Evolutionary conservation across 208 protist species (phyloP), one percentile per base, ranked within the genome.

Genomic region (Wallacemonas rigidus): DNA sequence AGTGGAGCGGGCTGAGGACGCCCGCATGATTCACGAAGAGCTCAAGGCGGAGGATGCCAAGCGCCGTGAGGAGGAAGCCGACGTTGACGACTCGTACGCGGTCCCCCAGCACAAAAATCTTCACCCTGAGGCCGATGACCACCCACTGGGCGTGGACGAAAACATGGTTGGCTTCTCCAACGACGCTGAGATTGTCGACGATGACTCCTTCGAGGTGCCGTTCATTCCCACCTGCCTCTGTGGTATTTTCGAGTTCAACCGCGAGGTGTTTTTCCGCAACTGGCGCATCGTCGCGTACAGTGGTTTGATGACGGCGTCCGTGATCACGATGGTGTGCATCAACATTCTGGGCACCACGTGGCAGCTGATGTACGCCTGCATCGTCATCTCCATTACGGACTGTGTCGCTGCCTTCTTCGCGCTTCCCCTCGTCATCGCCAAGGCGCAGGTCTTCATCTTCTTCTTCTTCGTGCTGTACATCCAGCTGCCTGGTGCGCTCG

Each of bases 401-500:
- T 68, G 51, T 54, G 55, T 56, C 15, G 50, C 43, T 12, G 69
- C 71, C 53, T 84, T 84, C 70, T 67, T 75, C 56, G 47, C 80
- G 41, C 69, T 80, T 38, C 80, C 80, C 9, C 67, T 43, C 43
- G 75, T 84, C 51, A 74, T 84, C 26, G 80, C 80, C 40, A 81
- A 80, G 68, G 68, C 75, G 4, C 67, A 73, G 5, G 63, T 78
- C 2, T 84, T 78, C 40, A 67, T 74, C 54, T 81, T 72, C 54
- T 35, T 77, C 44, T 73, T 71, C 71, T 68, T 64, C 35, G 41
- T 76, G 14, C 44, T 83, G 55, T 92, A 92, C 78, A 58, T 90
- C 12, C 80, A 88, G 62, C 63, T 92, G 17, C 80, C 77, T 17
- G 83, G 84, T 64, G 81, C 82, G 2, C 51, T 90, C 57, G 77